Evolutionary conservation across 75 land plant genomes (phyloP).

Genomic region (Azolla pinnata): DNA sequence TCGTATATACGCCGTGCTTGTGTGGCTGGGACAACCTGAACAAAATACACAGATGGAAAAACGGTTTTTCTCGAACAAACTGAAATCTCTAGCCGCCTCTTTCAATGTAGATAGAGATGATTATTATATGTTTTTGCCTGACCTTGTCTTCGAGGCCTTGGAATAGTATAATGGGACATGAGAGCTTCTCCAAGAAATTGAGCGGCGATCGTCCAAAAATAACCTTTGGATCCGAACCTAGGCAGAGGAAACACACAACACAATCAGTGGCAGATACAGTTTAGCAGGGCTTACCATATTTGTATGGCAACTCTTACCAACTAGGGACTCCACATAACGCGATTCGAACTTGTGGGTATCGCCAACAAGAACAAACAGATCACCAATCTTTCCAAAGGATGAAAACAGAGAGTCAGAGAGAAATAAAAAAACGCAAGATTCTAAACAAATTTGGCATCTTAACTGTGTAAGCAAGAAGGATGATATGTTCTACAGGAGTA

Average conservation of each 20-base stretch:
- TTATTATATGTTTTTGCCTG: too few relatives aligned
- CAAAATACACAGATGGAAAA: too few relatives aligned
- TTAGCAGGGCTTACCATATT: too few relatives aligned
- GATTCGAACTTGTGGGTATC: conserved; percentile 92
- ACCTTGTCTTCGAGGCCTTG: conserved; percentile 97
- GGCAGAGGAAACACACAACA: not conserved
- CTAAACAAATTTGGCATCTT: too few relatives aligned
- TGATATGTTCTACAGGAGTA: too few relatives aligned
- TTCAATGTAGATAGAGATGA: too few relatives aligned
- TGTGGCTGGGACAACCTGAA: conserved; percentile 83
- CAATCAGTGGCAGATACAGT: not conserved
- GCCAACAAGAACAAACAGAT: conserved; percentile 32
- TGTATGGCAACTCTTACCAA: conserved; percentile 68
- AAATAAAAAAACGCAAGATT: too few relatives aligned
- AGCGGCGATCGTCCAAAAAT: conserved; percentile 68
- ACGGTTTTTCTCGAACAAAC: too few relatives aligned
- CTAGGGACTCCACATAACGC: conserved; percentile 62
- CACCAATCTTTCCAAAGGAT: conserved; percentile 49
- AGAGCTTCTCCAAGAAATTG: conserved; percentile 67
- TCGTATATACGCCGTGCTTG: conserved; percentile 80
- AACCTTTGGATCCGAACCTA: conserved; percentile 42
- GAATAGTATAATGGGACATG: conserved; percentile 86
- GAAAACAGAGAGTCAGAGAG: too few relatives aligned
- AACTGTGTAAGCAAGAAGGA: too few relatives aligned
- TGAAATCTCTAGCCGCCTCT: not conserved